Evolutionary conservation across 306 rosid genomes (phyloP).

Genomic region (Vigna hirtella): DNA sequence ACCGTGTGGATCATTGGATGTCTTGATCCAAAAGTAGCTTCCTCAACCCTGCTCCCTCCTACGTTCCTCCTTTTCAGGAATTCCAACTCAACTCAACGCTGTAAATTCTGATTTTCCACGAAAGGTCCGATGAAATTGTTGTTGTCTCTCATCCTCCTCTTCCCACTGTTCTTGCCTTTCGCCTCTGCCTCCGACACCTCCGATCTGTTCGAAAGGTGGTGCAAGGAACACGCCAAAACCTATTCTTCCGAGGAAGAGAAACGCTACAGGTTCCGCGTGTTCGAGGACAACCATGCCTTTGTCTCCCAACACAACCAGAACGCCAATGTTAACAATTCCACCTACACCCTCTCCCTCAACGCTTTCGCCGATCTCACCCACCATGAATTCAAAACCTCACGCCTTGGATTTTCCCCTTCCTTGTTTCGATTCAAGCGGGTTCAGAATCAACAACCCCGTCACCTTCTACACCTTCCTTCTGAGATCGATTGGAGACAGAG

Average conservation of each 20-base stretch:
- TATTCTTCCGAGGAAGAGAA: slow-evolving; percentile 67
- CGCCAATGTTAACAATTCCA: slow-evolving; percentile 63
- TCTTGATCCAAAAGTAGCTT: not conserved
- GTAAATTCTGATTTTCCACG: not conserved
- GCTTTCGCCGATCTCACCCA: slow-evolving; percentile 85
- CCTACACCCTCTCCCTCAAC: slow-evolving; percentile 75
- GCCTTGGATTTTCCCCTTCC: slow-evolving; percentile 67
- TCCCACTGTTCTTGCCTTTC: slow-evolving; percentile 3
- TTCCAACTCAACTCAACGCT: not conserved
- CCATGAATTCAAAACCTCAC: slow-evolving; percentile 83
- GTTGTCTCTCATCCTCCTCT: slow-evolving; percentile 43
- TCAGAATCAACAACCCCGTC: slow-evolving; percentile 30
- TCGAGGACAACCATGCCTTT: slow-evolving; percentile 68
- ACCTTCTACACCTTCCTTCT: slow-evolving; percentile 55
- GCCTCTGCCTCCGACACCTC: slow-evolving; percentile 53
- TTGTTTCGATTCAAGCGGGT: slow-evolving; percentile 40
- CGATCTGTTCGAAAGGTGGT: slow-evolving; percentile 72
- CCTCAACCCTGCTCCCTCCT: not conserved
- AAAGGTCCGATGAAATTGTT: not conserved
- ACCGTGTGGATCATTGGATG: no score
- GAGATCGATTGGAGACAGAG: slow-evolving; percentile 85
- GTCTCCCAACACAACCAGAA: slow-evolving; percentile 61
- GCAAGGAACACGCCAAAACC: slow-evolving; percentile 65
- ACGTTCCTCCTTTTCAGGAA: not conserved
- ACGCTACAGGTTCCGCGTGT: slow-evolving; percentile 64